Conservation (phyloP, 495 filamentous ascomycete genomes). For the Neurospora sp. region DNA sequence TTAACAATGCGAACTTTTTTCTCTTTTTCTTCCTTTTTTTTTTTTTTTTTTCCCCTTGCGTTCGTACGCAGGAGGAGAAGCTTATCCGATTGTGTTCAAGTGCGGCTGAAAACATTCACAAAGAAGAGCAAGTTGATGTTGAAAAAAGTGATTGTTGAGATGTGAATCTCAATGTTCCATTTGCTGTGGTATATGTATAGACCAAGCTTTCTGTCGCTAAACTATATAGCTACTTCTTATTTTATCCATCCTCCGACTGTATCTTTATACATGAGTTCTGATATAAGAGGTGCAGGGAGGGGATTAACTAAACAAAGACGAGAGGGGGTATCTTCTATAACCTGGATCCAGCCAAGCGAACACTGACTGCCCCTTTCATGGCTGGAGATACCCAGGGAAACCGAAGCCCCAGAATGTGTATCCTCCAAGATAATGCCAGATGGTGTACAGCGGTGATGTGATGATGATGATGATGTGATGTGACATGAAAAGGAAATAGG, state of each 20-base stretch:
- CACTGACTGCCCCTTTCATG: slow-evolving; percentile 21
- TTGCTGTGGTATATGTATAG: not conserved
- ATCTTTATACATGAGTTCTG: not conserved
- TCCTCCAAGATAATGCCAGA: slow-evolving; percentile 7
- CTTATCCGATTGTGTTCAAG: not conserved
- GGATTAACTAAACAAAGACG: slow-evolving; percentile 23
- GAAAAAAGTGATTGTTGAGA: not conserved
- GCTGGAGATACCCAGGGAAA: slow-evolving; percentile 1
- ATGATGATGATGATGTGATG: slow-evolving; percentile 2
- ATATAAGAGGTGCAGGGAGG: not conserved
- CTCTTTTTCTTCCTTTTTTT: not conserved
- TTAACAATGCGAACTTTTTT: not conserved
- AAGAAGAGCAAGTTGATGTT: not conserved
- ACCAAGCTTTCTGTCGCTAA: not conserved
- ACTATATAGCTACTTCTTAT: not conserved
- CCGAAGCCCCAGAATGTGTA: not conserved
- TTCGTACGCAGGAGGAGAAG: not conserved
- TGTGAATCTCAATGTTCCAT: not conserved
- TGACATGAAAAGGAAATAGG: slow-evolving; percentile 3
- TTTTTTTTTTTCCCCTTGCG: not conserved
- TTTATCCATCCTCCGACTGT: not conserved
- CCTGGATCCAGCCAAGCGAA: slow-evolving; percentile 37
- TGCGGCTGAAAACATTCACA: not conserved
- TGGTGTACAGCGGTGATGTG: slow-evolving; percentile 3
- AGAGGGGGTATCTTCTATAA: slow-evolving; percentile 38